Base-by-base conservation (phyloP, 257 asterid species). In the Haberlea rhodopensis region DNA sequence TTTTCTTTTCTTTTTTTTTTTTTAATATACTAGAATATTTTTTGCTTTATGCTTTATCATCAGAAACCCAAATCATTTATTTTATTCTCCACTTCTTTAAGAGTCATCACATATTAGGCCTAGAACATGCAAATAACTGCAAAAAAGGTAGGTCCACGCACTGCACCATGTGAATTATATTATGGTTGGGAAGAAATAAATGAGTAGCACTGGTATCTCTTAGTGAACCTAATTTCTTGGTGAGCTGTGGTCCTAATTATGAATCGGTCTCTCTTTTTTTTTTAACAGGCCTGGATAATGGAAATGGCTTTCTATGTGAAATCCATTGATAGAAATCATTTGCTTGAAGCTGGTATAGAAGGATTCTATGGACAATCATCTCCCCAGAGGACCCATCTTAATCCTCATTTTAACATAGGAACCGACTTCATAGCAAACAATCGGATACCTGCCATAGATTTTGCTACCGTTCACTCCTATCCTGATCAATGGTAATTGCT, bases 291-390 rank as follows among this genome's bases (percentile, higher is more conserved):
- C 16, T 90, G 99, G 99, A 72, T 90, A 56, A 73, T 46, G 78
- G 99, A 89, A 76, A 92, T 90, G 97, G 94, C 97, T 51, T 70
- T 80, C 45, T 78, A 78, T 73, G 81, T 89, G 61, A 92, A 92
- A 73, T 82, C 99, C 34, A 77, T 92, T 8, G 97, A 92, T 79
- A 80, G 79, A 56, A 81, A 80, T 32, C 99, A 94, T 70, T 67
- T 94, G 68, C 73, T 94, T 2, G 97, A 90, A 76, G 94, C 76
- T 57, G 99, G 99, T 0, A 71, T 90, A 58, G 99, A 94, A 75
- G 97, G 99, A 31, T 94, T 94, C 73, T 94, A 87, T 49, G 95
- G 95, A 3, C 85, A 70, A 29, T 77, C 95, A 59, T 75, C 90
- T 5, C 80, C 95, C 51, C 70, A 69, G 59, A 84, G 87, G 70